Conservation (phyloP, 164 flowering plant species). For the Santalum album region DNA sequence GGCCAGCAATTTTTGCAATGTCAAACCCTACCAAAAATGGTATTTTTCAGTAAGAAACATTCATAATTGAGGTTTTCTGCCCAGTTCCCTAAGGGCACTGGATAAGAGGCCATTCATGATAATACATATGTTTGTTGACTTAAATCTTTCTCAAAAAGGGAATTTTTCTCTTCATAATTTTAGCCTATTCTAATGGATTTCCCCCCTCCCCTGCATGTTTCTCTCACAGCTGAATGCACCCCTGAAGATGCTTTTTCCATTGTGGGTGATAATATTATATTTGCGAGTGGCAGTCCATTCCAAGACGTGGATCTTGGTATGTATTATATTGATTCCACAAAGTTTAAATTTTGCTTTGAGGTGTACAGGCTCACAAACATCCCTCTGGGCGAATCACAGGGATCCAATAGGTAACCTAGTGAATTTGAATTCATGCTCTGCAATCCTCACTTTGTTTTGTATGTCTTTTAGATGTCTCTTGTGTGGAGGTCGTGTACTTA, state of each 20-base stretch:
- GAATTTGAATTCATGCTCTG: too few relatives aligned
- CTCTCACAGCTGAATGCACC: slow-evolving; percentile 85
- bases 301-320: slow-evolving; percentile 76
- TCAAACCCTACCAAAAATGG: slow-evolving; percentile 97
- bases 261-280: slow-evolving; percentile 75
- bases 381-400: too few relatives aligned
- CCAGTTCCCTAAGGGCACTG: too few relatives aligned
- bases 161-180: too few relatives aligned
- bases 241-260: slow-evolving; percentile 89
- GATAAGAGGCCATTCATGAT: too few relatives aligned
- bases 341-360: neutral
- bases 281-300: slow-evolving; percentile 98
- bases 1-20: slow-evolving; percentile 94
- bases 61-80: neutral
- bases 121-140: too few relatives aligned
- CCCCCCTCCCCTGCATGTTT: neutral
- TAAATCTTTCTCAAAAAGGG: too few relatives aligned
- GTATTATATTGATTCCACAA: slow-evolving; percentile 7
- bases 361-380: neutral
- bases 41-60: slow-evolving; percentile 12
- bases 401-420: too few relatives aligned
- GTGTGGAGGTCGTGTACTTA: too few relatives aligned
- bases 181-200: too few relatives aligned
- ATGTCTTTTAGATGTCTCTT: too few relatives aligned
- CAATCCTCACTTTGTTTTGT: too few relatives aligned